These are phyloP conservation scores for Syncephalastrum monosporum DNA, from an alignment of 371 early-diverging fungal species.

Conservation along the genomic window DNA sequence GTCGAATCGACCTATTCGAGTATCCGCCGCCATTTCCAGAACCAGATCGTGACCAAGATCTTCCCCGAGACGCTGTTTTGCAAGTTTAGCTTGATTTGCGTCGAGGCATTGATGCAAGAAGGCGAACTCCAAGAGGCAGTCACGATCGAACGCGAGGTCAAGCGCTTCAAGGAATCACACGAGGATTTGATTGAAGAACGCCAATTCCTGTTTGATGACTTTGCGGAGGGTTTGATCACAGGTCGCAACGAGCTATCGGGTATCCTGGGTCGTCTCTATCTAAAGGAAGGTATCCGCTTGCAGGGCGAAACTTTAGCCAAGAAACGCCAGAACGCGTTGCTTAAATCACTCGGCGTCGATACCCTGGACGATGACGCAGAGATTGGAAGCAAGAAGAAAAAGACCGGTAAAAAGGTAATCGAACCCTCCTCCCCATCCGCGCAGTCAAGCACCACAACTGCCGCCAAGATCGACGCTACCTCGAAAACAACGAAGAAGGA, in stretches of 20 bases:
- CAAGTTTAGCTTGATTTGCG: constrained; percentile 32
- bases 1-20: constrained; percentile 34
- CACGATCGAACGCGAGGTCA: constrained; percentile 38
- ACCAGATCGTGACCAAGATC: constrained; percentile 19
- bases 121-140: constrained; percentile 64
- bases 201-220: constrained; percentile 61
- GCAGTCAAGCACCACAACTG: neutral
- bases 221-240: constrained; percentile 64
- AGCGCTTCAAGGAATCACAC: constrained; percentile 38
- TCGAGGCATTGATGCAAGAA: constrained; percentile 67
- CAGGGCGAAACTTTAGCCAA: constrained; percentile 67
- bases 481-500: neutral
- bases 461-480: too few relatives aligned
- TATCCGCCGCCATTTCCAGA: constrained; percentile 16
- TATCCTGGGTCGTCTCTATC: constrained; percentile 66
- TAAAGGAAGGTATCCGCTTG: constrained; percentile 69
- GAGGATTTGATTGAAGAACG: constrained; percentile 53
- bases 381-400: constrained; percentile 8
- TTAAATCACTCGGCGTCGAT: constrained; percentile 49
- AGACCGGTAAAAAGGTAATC: constrained; percentile 46
- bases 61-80: constrained; percentile 23
- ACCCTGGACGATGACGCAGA: constrained; percentile 2
- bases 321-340: constrained; percentile 62
- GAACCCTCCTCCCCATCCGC: constrained; percentile 15
- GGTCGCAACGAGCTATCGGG: constrained; percentile 70